These are phyloP conservation scores for Scheffersomyces stipitis DNA, from an alignment of 805 yeast genomes.

Conservation along the genomic window DNA sequence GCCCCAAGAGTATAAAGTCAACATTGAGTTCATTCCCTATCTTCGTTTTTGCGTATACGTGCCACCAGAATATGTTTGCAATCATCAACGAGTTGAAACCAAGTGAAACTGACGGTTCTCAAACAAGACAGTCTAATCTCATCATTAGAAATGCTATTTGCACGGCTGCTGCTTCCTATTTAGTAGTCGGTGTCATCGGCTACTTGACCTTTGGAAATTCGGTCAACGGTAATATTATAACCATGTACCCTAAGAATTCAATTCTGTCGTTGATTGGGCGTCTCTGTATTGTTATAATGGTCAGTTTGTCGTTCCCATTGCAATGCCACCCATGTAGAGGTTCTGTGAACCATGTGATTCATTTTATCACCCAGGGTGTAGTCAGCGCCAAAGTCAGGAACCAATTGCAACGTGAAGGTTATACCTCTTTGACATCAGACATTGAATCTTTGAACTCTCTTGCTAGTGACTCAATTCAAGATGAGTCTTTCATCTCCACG, in stretches of 20 bases:
- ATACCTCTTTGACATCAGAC: constrained; percentile 28
- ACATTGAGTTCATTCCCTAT: constrained; percentile 67
- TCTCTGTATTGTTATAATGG: constrained; percentile 66
- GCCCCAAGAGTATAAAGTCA: constrained; percentile 39
- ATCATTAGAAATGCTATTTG: constrained; percentile 53
- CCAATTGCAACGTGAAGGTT: constrained; percentile 19
- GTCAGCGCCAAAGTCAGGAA: constrained; percentile 22
- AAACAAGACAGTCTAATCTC: constrained; percentile 49
- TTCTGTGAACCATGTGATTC: constrained; percentile 63
- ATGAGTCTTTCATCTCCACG: constrained; percentile 41
- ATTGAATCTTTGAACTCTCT: constrained; percentile 19
- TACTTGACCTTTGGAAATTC: constrained; percentile 71
- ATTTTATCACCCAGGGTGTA: constrained; percentile 44
- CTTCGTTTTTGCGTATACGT: constrained; percentile 77
- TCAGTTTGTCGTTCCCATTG: constrained; percentile 71
- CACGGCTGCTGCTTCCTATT: constrained; percentile 57
- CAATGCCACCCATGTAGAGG: constrained; percentile 82
- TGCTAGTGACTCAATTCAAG: constrained; percentile 21
- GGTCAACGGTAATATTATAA: constrained; percentile 64
- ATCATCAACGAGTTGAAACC: constrained; percentile 64
- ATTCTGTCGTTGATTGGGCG: constrained; percentile 54
- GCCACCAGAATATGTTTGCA: constrained; percentile 78
- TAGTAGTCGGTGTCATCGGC: constrained; percentile 65
- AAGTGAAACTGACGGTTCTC: constrained; percentile 34
- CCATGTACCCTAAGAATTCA: constrained; percentile 60